These are phyloP conservation scores for Naematelia aurantialba DNA, from an alignment of 768 basidiomycete species.

Conservation along the genomic window DNA sequence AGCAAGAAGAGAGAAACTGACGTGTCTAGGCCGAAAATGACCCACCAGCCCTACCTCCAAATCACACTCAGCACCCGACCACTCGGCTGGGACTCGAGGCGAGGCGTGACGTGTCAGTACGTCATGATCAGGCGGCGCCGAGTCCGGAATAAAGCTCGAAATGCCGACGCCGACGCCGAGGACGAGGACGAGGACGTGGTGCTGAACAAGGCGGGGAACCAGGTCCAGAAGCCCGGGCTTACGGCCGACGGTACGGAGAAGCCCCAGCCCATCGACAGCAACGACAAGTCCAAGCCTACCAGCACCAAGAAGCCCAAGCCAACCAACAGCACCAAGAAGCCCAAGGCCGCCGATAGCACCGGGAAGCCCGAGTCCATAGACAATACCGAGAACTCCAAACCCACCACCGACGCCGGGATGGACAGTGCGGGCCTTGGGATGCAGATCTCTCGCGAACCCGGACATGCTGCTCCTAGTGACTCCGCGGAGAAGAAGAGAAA, in stretches of 20 bases:
- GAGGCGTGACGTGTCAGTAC: slow-evolving; percentile 31
- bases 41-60: slow-evolving; percentile 39
- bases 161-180: neutral
- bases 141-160: neutral
- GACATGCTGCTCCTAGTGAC: neutral
- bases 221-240: too few relatives aligned
- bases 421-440: neutral
- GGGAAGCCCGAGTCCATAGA: neutral
- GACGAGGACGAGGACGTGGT: neutral
- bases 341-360: neutral
- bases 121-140: slow-evolving; percentile 11
- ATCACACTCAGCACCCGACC: slow-evolving; percentile 36
- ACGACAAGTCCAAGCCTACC: neutral
- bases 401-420: neutral
- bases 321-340: slow-evolving; percentile 1
- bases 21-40: slow-evolving; percentile 37
- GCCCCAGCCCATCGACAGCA: too few relatives aligned
- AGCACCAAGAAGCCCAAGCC: neutral
- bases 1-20: neutral
- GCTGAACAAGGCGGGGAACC: too few relatives aligned
- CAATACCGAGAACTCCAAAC: too few relatives aligned
- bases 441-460: too few relatives aligned
- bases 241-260: neutral
- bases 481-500: neutral
- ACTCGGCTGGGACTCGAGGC: slow-evolving; percentile 28